phyloP scores from a whole-genome alignment of 2,329 filamentous ascomycete genomes.

The Aureobasidium sp. region DNA sequence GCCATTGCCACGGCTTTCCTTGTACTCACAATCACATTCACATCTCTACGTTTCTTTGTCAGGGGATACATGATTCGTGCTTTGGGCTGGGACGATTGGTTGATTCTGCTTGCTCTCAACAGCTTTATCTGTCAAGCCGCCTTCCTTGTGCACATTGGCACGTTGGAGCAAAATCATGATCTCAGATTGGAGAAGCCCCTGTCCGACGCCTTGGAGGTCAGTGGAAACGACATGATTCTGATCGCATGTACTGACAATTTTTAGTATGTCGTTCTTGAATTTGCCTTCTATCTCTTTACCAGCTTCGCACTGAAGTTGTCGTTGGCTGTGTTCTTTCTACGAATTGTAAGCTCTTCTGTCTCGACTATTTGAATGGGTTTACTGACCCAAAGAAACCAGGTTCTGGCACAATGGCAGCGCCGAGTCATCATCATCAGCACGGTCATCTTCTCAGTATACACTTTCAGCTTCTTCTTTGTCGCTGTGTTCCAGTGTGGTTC shows the following conservation, averaged over 20 bases:
- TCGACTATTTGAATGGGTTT: no score
- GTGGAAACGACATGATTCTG: background rate
- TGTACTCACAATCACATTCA: constrained; percentile 32
- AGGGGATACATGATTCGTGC: constrained; percentile 32
- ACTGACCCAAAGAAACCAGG: background rate
- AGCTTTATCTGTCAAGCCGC: constrained; percentile 25
- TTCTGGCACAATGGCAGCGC: constrained; percentile 32
- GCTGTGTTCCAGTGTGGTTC: constrained; percentile 30
- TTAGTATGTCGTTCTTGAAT: constrained; percentile 26
- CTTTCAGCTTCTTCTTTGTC: constrained; percentile 29
- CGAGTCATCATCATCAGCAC: constrained; percentile 25
- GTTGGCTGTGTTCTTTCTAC: constrained; percentile 39
- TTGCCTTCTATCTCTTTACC: constrained; percentile 34
- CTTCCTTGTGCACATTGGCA: constrained; percentile 21
- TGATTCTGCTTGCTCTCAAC: constrained; percentile 36
- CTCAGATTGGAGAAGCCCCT: background rate
- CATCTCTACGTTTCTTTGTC: constrained; percentile 35
- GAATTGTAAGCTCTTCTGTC: constrained; percentile 29
- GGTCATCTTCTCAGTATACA: constrained; percentile 25
- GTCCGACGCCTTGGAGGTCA: background rate
- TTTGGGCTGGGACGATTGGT: constrained; percentile 39
- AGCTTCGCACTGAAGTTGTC: constrained; percentile 40
- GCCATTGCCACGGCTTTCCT: constrained; percentile 24
- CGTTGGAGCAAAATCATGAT: background rate
- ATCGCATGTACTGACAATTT: background rate